Conservation (phyloP, 2,329 filamentous ascomycete genomes). For the Sporothrix pseudoabietina region DNA sequence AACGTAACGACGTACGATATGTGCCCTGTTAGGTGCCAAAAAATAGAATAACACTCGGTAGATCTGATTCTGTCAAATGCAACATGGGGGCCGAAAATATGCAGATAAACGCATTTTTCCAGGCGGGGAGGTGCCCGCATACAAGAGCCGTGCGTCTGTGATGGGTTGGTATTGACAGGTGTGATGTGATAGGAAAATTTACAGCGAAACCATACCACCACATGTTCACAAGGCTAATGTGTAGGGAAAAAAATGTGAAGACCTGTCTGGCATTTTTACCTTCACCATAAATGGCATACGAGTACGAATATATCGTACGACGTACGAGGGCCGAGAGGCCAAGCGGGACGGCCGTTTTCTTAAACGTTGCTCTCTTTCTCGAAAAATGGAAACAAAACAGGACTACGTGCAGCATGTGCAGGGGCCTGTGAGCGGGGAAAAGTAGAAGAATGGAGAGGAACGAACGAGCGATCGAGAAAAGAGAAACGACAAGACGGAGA, state of each 20-base stretch:
- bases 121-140: not conserved
- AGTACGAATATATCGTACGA: slow-evolving; percentile 1
- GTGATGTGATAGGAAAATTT: not conserved
- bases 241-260: too few relatives aligned
- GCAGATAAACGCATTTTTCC: not conserved
- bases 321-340: not conserved
- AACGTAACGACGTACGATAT: not conserved
- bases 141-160: not conserved
- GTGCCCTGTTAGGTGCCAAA: not conserved
- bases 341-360: not conserved
- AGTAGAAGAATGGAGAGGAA: not conserved
- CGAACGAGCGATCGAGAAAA: not conserved
- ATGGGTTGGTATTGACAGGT: not conserved
- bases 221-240: not conserved
- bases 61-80: not conserved
- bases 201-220: not conserved
- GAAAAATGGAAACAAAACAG: not conserved
- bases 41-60: not conserved
- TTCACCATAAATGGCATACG: not conserved
- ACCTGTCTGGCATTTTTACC: not conserved
- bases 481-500: not conserved
- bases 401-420: not conserved
- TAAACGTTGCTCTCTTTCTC: not conserved
- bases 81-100: slow-evolving; percentile 8
- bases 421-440: not conserved